phyloP scores from a whole-genome alignment of 2,329 filamentous ascomycete genomes.

The Dryadomyces sulphureus region DNA sequence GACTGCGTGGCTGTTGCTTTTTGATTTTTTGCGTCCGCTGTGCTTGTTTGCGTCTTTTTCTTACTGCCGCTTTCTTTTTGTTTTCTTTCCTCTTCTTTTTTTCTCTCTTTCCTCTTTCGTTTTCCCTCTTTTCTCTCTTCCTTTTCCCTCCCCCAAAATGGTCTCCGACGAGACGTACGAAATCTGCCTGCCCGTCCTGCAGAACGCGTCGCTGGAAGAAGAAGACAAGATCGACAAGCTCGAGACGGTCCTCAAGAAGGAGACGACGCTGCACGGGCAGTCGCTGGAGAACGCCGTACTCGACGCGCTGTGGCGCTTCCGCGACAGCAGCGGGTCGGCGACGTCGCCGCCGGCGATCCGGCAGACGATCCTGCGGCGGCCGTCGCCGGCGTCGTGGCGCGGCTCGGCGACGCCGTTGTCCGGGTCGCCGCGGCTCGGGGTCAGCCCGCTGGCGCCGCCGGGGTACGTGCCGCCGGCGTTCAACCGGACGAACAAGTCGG shows the following conservation, averaged over 20 bases:
- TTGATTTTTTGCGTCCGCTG: background rate
- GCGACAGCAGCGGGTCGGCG: constrained; percentile 47
- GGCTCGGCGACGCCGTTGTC: constrained; percentile 64
- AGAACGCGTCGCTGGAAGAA: constrained; percentile 70
- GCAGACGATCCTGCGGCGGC: constrained; percentile 76
- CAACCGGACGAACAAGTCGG: constrained; percentile 53
- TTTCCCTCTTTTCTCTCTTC: background rate
- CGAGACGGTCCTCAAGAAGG: constrained; percentile 68
- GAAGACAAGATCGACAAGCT: constrained; percentile 91
- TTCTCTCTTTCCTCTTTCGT: background rate
- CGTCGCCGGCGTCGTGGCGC: constrained; percentile 91
- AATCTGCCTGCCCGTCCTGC: constrained; percentile 74
- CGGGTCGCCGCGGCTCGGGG: constrained; percentile 67
- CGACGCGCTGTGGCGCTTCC: constrained; percentile 78
- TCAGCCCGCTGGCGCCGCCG: constrained; percentile 71
- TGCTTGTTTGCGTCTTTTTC: background rate
- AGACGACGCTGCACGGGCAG: constrained; percentile 60
- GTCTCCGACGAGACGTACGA: constrained; percentile 88
- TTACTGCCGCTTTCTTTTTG: background rate
- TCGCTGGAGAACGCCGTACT: constrained; percentile 80
- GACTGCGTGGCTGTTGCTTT: background rate
- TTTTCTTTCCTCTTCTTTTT: background rate
- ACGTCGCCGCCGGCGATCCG: constrained; percentile 74
- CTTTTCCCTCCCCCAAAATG: constrained; percentile 42
- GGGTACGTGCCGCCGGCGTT: constrained; percentile 71